Conservation (phyloP, 768 basidiomycete species). For the Glaciozyma martinii region DNA sequence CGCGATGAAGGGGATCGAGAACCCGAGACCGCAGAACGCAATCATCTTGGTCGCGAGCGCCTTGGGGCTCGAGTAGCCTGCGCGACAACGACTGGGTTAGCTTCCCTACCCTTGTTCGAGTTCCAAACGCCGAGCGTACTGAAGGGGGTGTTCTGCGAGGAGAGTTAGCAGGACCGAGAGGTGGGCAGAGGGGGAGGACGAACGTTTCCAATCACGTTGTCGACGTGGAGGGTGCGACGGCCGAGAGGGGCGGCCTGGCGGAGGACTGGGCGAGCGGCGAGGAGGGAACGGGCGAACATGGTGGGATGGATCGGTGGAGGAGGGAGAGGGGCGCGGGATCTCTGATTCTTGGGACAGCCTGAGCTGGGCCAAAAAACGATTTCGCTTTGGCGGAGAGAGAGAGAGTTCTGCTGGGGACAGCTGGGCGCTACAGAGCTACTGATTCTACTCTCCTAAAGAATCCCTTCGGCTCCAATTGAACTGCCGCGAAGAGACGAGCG, state of each 20-base stretch:
- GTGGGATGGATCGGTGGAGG: not conserved
- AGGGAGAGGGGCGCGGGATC: too few species aligned
- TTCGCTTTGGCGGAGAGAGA: too few species aligned
- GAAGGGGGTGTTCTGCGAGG: not conserved
- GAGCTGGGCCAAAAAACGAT: too few species aligned
- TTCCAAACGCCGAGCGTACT: not conserved
- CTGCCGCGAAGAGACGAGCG: too few species aligned
- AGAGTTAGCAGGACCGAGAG: not conserved
- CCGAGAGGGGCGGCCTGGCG: not conserved
- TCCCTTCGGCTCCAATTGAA: too few species aligned
- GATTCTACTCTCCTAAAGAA: too few species aligned
- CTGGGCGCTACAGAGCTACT: too few species aligned
- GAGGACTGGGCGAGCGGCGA: not conserved
- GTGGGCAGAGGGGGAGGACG: not conserved
- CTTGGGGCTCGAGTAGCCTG: not conserved
- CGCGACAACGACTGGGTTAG: not conserved
- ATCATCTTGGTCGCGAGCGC: not conserved
- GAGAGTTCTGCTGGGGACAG: too few species aligned
- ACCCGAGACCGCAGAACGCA: not conserved
- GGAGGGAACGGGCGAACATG: not conserved
- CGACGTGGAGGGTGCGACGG: not conserved
- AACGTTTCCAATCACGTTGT: not conserved
- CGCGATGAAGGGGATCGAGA: conserved; percentile 3
- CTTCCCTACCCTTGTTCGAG: not conserved
- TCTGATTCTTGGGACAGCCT: too few species aligned